Conservation (phyloP, 2,329 filamentous ascomycete species). For the Beauveria scarabaeidicola region DNA sequence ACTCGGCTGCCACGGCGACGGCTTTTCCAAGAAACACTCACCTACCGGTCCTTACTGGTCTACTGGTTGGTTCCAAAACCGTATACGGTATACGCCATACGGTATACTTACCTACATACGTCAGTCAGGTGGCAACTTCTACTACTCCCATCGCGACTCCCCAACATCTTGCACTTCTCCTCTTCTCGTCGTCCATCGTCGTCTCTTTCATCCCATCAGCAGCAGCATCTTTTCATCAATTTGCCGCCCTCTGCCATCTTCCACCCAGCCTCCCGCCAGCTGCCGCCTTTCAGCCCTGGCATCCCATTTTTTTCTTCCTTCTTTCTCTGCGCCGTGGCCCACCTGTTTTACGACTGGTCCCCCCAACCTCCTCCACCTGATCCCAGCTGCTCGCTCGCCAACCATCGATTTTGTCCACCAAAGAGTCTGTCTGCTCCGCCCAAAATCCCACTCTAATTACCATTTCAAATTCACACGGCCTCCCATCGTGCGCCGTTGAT, state of each 20-base stretch:
- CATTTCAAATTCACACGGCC: neutral
- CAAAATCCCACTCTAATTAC: neutral
- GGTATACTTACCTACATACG: neutral
- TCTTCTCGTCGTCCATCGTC: neutral
- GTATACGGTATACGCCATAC: too few relatives aligned
- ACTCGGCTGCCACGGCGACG: neutral
- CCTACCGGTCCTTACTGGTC: too few relatives aligned
- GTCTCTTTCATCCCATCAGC: slow-evolving; percentile 1
- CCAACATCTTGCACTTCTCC: neutral
- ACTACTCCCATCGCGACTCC: slow-evolving; percentile 9
- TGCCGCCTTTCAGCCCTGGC: neutral
- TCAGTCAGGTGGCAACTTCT: slow-evolving; percentile 12
- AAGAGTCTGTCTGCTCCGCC: slow-evolving; percentile 3
- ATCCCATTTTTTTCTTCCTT: slow-evolving; percentile 2
- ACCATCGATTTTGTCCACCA: neutral
- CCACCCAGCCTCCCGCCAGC: neutral
- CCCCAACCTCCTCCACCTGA: slow-evolving; percentile 10
- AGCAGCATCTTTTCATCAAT: slow-evolving; percentile 10
- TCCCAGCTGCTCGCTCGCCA: slow-evolving; percentile 7
- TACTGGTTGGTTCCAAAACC: too few relatives aligned
- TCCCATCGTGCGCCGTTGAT: slow-evolving; percentile 6
- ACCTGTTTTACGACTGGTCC: neutral
- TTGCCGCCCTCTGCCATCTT: neutral
- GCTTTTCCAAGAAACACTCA: too few relatives aligned
- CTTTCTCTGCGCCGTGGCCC: neutral